Evolutionary conservation across 108 stramenopile genomes (phyloP), one percentile per base, ranked within the genome.

Genomic region (Cylindrotheca closterium): DNA sequence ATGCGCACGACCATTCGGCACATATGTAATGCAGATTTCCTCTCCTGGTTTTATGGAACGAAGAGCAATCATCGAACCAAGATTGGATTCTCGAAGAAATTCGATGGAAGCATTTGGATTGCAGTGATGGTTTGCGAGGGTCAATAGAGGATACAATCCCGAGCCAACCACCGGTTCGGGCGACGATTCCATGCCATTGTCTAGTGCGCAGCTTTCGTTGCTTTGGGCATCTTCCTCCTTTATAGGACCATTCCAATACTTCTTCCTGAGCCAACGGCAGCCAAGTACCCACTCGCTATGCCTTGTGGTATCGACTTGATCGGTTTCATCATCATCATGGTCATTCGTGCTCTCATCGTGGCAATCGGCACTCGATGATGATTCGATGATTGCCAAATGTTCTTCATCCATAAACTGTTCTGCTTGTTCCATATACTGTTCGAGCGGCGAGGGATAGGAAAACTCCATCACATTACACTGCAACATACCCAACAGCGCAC

Each of bases 21-120:
- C 47, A 32, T 73, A 73, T 10, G 71, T 73, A 3, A 73, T 67
- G 15, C 33, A 42, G 15, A 73, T 67, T 30, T 73, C 71, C 23
- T 73, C 71, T 27, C 65, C 71, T 4, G 19, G 10, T 19, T 46
- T 3, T 18, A 73, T 73, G 19, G 66, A 19, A 23, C 71, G 65
- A 3, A 60, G 31, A 3, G 71, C 71, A 45, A 73, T 65, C 58
- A 73, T 67, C 8, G 58, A 60, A 30, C 65, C 71, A 4, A 24
- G 25, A 42, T 60, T 60, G n/a, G 71, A 67, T 57, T 73, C 71
- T n/a, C 32, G 46, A 24, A 73, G 31, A 33, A 73, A 66, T 30
- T 73, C 71, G 42, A 73, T 73, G 3, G 71, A 73, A 52, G 71
- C 71, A 51, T 73, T 73, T 1, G 71, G 71, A 52, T 67, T 37